These are phyloP conservation scores for Aspergillus nanangensis DNA, from an alignment of 495 filamentous ascomycete genomes.

Conservation along the genomic window DNA sequence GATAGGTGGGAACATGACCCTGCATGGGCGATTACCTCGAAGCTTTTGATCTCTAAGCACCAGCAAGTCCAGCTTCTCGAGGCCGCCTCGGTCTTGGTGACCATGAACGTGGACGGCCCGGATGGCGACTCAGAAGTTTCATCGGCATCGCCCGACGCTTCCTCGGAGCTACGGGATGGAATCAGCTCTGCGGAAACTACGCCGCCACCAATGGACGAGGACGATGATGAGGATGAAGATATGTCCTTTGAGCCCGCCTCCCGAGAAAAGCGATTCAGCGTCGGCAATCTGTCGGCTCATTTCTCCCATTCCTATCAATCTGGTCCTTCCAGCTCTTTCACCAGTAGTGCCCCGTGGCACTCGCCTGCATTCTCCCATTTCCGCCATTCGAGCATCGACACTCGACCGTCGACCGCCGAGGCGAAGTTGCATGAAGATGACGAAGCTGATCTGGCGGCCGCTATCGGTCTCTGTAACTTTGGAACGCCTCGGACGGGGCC, in stretches of 20 bases:
- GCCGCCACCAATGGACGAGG: constrained; percentile 48
- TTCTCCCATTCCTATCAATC: constrained; percentile 88
- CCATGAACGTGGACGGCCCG: constrained; percentile 74
- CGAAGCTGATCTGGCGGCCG: constrained; percentile 75
- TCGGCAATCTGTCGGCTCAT: constrained; percentile 54
- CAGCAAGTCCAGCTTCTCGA: constrained; percentile 98
- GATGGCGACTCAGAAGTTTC: constrained; percentile 74
- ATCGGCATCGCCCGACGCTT: constrained; percentile 74
- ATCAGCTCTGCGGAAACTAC: constrained; percentile 56
- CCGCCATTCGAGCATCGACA: constrained; percentile 56
- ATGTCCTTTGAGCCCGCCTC: constrained; percentile 33
- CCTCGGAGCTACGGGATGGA: constrained; percentile 68
- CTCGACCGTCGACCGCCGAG: constrained; percentile 56
- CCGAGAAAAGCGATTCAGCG: constrained; percentile 40
- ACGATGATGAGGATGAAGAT: constrained; percentile 40
- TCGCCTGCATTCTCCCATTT: constrained; percentile 46
- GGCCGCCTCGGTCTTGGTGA: constrained; percentile 88
- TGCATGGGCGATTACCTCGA: constrained; percentile 96
- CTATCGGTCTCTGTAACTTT: constrained; percentile 90
- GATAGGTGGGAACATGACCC: constrained; percentile 97
- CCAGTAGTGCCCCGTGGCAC: constrained; percentile 37
- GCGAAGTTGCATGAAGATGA: constrained; percentile 53
- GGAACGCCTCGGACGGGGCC: constrained; percentile 72
- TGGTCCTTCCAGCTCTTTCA: constrained; percentile 53
- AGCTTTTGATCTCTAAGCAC: constrained; percentile 97